Evolutionary conservation across 176 grass and related monocot species (phyloP).

Genomic region (Tuctoria greenei): DNA sequence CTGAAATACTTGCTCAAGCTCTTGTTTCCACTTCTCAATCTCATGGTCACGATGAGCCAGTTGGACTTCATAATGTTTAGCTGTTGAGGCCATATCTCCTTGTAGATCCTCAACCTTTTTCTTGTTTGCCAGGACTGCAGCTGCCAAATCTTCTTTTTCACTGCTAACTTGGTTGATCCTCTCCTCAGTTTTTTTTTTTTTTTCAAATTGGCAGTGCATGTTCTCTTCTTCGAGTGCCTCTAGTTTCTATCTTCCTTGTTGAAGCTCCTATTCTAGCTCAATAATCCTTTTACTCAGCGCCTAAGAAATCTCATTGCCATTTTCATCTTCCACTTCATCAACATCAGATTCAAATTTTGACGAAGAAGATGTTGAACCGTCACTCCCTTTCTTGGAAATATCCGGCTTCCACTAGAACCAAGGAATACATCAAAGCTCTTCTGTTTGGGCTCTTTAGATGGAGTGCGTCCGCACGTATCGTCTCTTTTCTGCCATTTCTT

Average conservation of each 20-base stretch:
- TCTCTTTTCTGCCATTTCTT: background rate
- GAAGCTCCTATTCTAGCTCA: constrained; percentile 80
- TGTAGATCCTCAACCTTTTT: constrained; percentile 53
- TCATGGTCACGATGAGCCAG: constrained; percentile 45
- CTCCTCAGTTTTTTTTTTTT: constrained; percentile 51
- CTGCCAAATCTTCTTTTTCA: constrained; percentile 53
- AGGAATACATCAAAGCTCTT: constrained; percentile 63
- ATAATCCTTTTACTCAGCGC: constrained; percentile 48
- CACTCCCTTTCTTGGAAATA: constrained; percentile 51
- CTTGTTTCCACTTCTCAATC: constrained; percentile 51
- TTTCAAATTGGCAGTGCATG: constrained; percentile 35
- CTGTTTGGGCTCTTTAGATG: constrained; percentile 7
- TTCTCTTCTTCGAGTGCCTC: constrained; percentile 61
- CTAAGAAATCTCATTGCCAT: constrained; percentile 51
- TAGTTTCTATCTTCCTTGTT: constrained; percentile 54
- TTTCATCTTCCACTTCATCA: constrained; percentile 49
- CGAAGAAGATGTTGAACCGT: constrained; percentile 68
- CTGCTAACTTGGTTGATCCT: constrained; percentile 42
- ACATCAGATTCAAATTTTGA: constrained; percentile 69
- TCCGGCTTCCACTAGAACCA: constrained; percentile 48
- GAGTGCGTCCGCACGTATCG: no score
- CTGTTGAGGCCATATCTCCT: constrained; percentile 46
- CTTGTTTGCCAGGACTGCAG: constrained; percentile 49
- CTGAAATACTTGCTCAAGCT: constrained; percentile 46
- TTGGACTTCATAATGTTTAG: constrained; percentile 50